Percentiles rank a stretch among this genome's conserved stretches.
Evolutionary conservation across 768 basidiomycete species (phyloP).

Genomic region (Chalciporus piperatus): DNA sequence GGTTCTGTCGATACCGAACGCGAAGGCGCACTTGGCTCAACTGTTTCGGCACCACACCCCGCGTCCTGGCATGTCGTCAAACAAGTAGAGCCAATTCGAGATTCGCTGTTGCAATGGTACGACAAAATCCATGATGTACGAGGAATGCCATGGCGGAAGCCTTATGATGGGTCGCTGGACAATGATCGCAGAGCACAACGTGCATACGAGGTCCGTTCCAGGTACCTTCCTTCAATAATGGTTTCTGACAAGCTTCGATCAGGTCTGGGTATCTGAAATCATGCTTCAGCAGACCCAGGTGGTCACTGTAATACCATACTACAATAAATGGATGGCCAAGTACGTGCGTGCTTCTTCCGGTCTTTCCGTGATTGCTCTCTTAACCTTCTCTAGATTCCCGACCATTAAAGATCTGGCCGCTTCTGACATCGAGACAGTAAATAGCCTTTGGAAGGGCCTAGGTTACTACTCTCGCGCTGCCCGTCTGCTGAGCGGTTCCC

Average conservation of each 20-base stretch:
- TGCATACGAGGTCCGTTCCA: constrained; percentile 77
- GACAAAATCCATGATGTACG: constrained; percentile 59
- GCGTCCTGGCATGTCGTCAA: constrained; percentile 48
- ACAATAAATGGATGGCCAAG: constrained; percentile 83
- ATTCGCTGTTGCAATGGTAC: constrained; percentile 69
- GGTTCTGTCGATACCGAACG: not conserved
- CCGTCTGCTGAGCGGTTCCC: constrained; percentile 78
- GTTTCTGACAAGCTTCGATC: not conserved
- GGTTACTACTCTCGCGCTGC: constrained; percentile 89
- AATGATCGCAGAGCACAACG: constrained; percentile 70
- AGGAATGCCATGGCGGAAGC: constrained; percentile 92
- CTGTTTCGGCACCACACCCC: constrained; percentile 33
- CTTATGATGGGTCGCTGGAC: constrained; percentile 52
- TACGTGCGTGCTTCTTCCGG: constrained; percentile 31
- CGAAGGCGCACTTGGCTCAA: not conserved
- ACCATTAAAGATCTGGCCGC: constrained; percentile 71
- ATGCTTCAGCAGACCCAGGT: constrained; percentile 99
- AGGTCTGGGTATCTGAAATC: constrained; percentile 91
- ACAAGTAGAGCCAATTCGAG: constrained; percentile 39
- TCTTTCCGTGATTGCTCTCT: not conserved
- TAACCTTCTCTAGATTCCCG: constrained; percentile 57
- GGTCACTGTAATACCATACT: constrained; percentile 90
- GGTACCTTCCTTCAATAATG: not conserved
- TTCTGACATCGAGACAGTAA: constrained; percentile 80
- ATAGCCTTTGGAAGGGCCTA: constrained; percentile 86